Evolutionary conservation across 805 yeast species (phyloP), one percentile per base, ranked within the genome.

Genomic region (Nakazawaea sp.): DNA sequence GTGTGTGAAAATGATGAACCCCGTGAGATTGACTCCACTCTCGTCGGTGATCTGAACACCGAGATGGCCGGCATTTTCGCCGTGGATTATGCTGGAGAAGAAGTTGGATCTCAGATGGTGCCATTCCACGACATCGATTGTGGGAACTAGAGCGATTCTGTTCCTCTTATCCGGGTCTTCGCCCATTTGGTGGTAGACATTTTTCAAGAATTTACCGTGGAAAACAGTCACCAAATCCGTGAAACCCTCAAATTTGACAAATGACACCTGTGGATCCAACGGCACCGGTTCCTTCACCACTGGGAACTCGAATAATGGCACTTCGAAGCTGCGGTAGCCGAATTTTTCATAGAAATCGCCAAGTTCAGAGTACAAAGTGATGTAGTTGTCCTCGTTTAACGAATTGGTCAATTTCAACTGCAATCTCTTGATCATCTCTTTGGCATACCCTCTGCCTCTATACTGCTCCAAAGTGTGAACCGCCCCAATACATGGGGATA

Each of bases 311-410:
- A 49, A 41, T 4, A 48, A 23, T 5, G 55, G 51, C 11, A 49
- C 47, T 30, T 43, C 44, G 26, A 39, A 37, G 27, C 47, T 44
- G 20, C 52, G 59, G 50, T 72, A 82, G 0, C 89, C 95, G 45
- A 80, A 74, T 44, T 65, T 61, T 26, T 65, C 59, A 54, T 87
- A 87, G 46, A 70, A 84, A 23, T 66, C 69, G 12, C 83, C 90
- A 16, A 83, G 75, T 33, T 80, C 92, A 43, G 90, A 80, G 66
- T 84, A 85, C 35, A 86, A 64, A 28, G 64, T 62, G 26, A 67
- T 54, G 23, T 64, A 54, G 19, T 53, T 53, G 23, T 54, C 31
- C 3, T 55, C 43, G 18, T 59, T 68, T 40, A 51, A 52, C 7
- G 46, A 11, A 2, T 43, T 28, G 4, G 25, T 25, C 30, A 51